Base-by-base conservation (phyloP, 192 early-diverging fungal species). In the Funneliformis geosporum region DNA sequence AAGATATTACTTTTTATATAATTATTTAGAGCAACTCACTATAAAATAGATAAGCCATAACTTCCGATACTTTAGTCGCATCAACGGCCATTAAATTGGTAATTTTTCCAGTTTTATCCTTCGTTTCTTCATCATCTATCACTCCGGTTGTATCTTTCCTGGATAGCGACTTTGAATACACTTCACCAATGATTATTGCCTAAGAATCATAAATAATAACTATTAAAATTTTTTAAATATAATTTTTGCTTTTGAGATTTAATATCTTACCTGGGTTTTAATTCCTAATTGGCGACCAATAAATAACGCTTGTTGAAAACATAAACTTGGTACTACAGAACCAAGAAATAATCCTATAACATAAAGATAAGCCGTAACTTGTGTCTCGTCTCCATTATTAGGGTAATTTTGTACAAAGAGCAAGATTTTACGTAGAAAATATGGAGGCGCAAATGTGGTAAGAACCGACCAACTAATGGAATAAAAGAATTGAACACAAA, bases 41-140 rank as follows among this genome's bases (percentile, higher is more conserved):
- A 11, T 81, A 74, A 14, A 76, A 76, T 64, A 72, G 8, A 73
- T 60, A 79, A 28, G 50, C 65, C 46, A 44, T 16, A 21, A 78
- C 18, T 25, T 78, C 76, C 8, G 87, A 83, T 6, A 96, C 75
- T 60, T 91, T 89, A 27, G 87, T 85, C n/a, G 93, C 84, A 71
- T 96, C 95, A 7, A 90, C 88, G 8, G 91, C 88, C 85, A 94
- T 92, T 80, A 94, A 80, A 81, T 90, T 93, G 8, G 92, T 91
- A 60, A 94, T 89, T 83, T 90, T 91, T 50, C 92, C 90, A 39
- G 88, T 86, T 67, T 78, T 78, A 78, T 78, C 46, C 10, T 78
- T 78, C 0, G 80, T 60, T 14, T 85, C 83, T n/a, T 70, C 80
- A 27, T 79, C 80, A 6, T 80, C 65, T 8, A 43, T 66, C 7